These are phyloP conservation scores for Lathyrus tuberosus DNA, from an alignment of 306 rosid genomes.

Conservation along the genomic window DNA sequence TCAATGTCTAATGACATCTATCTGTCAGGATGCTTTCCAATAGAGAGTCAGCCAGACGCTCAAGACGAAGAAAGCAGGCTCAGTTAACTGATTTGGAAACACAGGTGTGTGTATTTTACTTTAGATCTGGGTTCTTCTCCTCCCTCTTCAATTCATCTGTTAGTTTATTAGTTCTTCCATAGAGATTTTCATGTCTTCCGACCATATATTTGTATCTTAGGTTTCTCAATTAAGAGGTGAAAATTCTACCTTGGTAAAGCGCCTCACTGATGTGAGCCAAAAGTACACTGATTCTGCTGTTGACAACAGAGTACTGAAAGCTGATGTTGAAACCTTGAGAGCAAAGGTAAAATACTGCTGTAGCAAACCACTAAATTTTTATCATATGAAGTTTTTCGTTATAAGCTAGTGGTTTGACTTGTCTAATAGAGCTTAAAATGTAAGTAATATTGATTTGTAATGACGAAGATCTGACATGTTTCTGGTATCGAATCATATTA, in stretches of 20 bases:
- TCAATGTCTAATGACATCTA: slow-evolving; percentile 31
- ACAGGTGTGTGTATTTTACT: slow-evolving; percentile 51
- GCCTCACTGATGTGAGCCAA: slow-evolving; percentile 70
- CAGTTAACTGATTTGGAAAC: slow-evolving; percentile 91
- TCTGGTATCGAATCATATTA: slow-evolving; percentile 32
- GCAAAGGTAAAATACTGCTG: slow-evolving; percentile 68
- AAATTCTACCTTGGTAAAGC: slow-evolving; percentile 82
- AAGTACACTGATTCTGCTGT: slow-evolving; percentile 78
- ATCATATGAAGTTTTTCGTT: not conserved
- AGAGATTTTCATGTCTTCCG: slow-evolving; percentile 34
- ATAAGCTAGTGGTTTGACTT: not conserved
- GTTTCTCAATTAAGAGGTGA: slow-evolving; percentile 80
- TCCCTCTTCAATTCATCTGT: not conserved
- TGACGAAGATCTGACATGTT: slow-evolving; percentile 12
- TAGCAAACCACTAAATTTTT: not conserved
- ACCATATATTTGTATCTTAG: slow-evolving; percentile 48
- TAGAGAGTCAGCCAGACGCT: slow-evolving; percentile 98
- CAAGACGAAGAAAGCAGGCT: slow-evolving; percentile 97
- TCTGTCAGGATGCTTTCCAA: slow-evolving; percentile 93
- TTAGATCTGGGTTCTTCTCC: slow-evolving; percentile 10
- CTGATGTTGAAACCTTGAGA: slow-evolving; percentile 89
- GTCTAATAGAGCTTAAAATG: not conserved
- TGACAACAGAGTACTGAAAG: slow-evolving; percentile 90
- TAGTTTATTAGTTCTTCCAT: not conserved
- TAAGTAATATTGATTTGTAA: slow-evolving; percentile 3